Percentiles rank a stretch among this genome's conserved stretches.
Evolutionary conservation across 768 basidiomycete species (phyloP).

Genomic region (Austroboletus eburneus): DNA sequence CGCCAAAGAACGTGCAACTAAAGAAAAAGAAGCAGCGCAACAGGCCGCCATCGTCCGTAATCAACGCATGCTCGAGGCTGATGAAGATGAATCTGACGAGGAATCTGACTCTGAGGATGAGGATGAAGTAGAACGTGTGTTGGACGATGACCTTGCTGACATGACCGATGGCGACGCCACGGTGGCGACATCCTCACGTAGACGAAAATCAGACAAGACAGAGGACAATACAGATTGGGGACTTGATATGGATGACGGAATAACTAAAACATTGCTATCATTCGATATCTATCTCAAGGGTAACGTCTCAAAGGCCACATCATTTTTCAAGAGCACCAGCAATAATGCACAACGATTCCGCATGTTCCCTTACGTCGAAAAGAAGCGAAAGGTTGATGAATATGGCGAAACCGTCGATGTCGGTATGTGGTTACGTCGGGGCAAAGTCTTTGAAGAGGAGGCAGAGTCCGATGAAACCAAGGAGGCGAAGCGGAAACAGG

Average conservation of each 20-base stretch:
- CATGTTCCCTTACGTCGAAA: constrained; percentile 97
- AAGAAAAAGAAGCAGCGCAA: constrained; percentile 82
- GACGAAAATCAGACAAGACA: constrained; percentile 45
- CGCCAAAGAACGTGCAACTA: constrained; percentile 66
- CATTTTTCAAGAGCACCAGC: constrained; percentile 80
- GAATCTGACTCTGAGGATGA: constrained; percentile 67
- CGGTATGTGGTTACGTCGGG: constrained; percentile 91
- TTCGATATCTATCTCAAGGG: constrained; percentile 98
- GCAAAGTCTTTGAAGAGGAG: constrained; percentile 87
- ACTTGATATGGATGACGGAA: constrained; percentile 70
- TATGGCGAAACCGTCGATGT: constrained; percentile 96
- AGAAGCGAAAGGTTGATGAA: constrained; percentile 87
- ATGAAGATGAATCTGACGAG: constrained; percentile 78
- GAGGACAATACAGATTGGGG: constrained; percentile 62
- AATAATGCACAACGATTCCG: constrained; percentile 77
- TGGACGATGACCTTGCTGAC: constrained; percentile 51
- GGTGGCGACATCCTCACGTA: constrained; percentile 21
- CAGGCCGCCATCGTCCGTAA: constrained; percentile 80
- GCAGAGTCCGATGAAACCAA: constrained; percentile 78
- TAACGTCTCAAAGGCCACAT: constrained; percentile 82
- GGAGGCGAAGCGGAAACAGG: constrained; percentile 61
- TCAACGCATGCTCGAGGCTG: constrained; percentile 89
- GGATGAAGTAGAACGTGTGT: constrained; percentile 50
- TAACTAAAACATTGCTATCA: constrained; percentile 71
- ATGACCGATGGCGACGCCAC: constrained; percentile 30